Evolutionary conservation across 768 basidiomycete genomes (phyloP).

Genomic region (Termitomyces sp.): DNA sequence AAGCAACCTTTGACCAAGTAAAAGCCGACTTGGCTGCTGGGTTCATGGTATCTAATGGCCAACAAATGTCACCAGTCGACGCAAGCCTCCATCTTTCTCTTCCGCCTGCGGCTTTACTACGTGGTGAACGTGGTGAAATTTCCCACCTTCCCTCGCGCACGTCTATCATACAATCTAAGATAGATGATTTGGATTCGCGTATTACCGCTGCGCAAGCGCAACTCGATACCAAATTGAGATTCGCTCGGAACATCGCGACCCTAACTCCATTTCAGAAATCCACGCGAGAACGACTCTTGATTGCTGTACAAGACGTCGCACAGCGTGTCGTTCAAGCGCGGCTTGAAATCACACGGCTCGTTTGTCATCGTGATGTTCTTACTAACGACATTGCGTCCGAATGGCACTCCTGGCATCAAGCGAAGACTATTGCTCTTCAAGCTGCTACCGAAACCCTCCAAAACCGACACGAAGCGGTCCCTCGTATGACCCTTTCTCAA

Average conservation of each 20-base stretch:
- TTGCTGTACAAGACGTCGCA: conserved; percentile 59
- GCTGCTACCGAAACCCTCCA: conserved; percentile 69
- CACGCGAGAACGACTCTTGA: conserved; percentile 74
- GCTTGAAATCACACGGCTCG: conserved; percentile 68
- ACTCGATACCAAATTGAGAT: conserved; percentile 67
- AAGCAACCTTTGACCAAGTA: conserved; percentile 82
- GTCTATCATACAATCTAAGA: conserved; percentile 56
- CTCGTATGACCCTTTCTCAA: conserved; percentile 37
- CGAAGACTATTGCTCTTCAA: conserved; percentile 69
- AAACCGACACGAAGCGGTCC: conserved; percentile 34
- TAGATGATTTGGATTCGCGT: conserved; percentile 61
- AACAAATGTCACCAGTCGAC: conserved; percentile 12
- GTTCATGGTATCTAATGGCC: conserved; percentile 27
- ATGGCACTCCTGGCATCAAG: conserved; percentile 59
- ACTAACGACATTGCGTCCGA: conserved; percentile 74
- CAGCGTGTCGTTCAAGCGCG: conserved; percentile 66
- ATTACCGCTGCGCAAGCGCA: conserved; percentile 53
- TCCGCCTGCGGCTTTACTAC: conserved; percentile 7
- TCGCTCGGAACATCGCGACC: conserved; percentile 78
- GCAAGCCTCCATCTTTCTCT: conserved; percentile 9
- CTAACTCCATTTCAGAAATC: conserved; percentile 86
- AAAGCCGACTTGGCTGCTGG: conserved; percentile 78
- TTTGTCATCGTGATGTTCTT: conserved; percentile 78
- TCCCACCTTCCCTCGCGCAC: conserved; percentile 50
- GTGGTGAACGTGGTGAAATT: conserved; percentile 25